Conservation (phyloP, 73 alveolate genomes). For the Paramecium pentaurelia region DNA sequence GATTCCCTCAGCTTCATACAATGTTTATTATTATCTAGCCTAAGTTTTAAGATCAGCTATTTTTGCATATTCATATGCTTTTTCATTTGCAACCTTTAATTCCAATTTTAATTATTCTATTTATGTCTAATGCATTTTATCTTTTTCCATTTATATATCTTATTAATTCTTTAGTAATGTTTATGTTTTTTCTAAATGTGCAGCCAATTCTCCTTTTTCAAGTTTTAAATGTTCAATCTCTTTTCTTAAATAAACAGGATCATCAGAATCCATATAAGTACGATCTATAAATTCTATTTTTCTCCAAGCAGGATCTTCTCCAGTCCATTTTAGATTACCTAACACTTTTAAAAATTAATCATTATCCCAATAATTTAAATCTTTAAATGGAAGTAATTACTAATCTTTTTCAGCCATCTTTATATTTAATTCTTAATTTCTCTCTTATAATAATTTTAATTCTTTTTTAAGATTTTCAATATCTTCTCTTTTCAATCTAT, state of each 20-base stretch:
- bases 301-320: slow-evolving; percentile 83
- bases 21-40: background rate
- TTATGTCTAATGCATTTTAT: slow-evolving; percentile 75
- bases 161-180: slow-evolving; percentile 70
- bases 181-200: slow-evolving; percentile 89
- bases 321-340: slow-evolving; percentile 60
- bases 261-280: slow-evolving; percentile 78
- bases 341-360: slow-evolving; percentile 51
- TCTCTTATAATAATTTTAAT: slow-evolving; percentile 44
- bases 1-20: background rate
- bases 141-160: slow-evolving; percentile 87
- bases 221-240: slow-evolving; percentile 88
- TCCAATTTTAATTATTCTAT: slow-evolving; percentile 73
- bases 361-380: slow-evolving; percentile 63
- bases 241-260: slow-evolving; percentile 67
- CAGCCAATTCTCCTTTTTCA: slow-evolving; percentile 91
- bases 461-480: slow-evolving; percentile 58
- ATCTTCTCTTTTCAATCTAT: slow-evolving; percentile 60
- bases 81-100: slow-evolving; percentile 73
- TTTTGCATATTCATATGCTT: slow-evolving; percentile 82
- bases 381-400: slow-evolving; percentile 57
- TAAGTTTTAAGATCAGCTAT: slow-evolving; percentile 81
- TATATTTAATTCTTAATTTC: slow-evolving; percentile 9
- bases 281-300: slow-evolving; percentile 85
- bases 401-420: slow-evolving; percentile 57